These are phyloP conservation scores for Funneliformis mosseae DNA, from an alignment of 192 early-diverging fungal species.

Conservation along the genomic window DNA sequence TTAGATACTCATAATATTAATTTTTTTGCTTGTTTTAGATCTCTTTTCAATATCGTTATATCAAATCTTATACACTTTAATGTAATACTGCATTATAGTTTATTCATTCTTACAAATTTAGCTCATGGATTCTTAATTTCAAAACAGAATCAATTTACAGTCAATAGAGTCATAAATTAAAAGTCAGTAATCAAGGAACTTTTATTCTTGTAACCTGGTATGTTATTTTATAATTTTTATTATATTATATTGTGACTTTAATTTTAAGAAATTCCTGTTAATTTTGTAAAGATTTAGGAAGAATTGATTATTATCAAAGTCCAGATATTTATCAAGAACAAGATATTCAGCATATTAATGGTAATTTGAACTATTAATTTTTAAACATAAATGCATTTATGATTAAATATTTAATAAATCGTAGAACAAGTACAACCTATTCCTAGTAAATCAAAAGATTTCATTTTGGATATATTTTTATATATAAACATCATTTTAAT, in stretches of 20 bases:
- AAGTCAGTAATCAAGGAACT: conserved; percentile 20
- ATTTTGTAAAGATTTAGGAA: conserved; percentile 19
- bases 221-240: neutral
- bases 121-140: neutral
- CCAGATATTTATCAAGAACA: neutral
- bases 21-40: neutral
- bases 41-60: conserved; percentile 10
- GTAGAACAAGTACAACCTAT: neutral
- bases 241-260: too few relatives aligned
- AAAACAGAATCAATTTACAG: conserved; percentile 26
- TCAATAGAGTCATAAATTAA: conserved; percentile 18
- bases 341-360: conserved; percentile 15
- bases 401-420: neutral
- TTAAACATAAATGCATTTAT: neutral
- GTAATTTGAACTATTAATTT: neutral
- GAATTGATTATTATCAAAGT: conserved; percentile 32
- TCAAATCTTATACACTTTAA: conserved; percentile 20
- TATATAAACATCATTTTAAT: conserved; percentile 33
- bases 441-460: conserved; percentile 21
- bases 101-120: neutral
- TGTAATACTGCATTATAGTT: too few relatives aligned
- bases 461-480: conserved; percentile 32
- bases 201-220: conserved; percentile 29
- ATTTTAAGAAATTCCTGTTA: too few relatives aligned
- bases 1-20: neutral